phyloP scores from a whole-genome alignment of 179 eudicot species.

The Heliamphora pulchella region DNA sequence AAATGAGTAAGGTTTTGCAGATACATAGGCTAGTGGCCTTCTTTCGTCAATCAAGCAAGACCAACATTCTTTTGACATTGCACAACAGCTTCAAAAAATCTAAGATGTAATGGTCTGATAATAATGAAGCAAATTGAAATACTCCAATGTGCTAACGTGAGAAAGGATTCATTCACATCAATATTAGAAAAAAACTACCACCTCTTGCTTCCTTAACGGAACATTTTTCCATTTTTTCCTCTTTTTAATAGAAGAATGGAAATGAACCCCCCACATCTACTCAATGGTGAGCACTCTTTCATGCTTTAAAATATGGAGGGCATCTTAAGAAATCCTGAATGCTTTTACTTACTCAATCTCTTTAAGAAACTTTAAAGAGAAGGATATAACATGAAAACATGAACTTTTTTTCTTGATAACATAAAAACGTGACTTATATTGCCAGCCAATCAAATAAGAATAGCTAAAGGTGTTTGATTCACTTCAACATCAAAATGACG shows the following conservation, averaged over 20 bases:
- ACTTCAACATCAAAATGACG: not conserved
- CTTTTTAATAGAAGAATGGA: not conserved
- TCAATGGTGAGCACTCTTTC: not conserved
- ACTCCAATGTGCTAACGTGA: not conserved
- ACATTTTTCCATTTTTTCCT: not conserved
- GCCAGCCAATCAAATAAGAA: too few relatives aligned
- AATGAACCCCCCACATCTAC: not conserved
- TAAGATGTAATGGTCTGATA: not conserved
- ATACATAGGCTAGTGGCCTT: not conserved
- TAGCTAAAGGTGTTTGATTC: too few relatives aligned
- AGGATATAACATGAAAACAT: not conserved
- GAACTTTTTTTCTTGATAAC: too few relatives aligned
- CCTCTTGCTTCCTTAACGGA: not conserved
- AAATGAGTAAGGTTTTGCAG: not conserved
- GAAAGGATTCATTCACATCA: conserved; percentile 4
- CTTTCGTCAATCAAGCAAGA: not conserved
- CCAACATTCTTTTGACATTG: not conserved
- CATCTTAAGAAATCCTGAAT: not conserved
- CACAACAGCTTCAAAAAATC: not conserved
- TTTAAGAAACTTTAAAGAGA: conserved; percentile 7
- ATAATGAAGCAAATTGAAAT: not conserved
- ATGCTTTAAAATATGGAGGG: not conserved
- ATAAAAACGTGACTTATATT: too few relatives aligned
- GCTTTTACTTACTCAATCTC: not conserved
- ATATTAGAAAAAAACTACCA: not conserved